Conservation (phyloP, 2,329 filamentous ascomycete species). For the Phaeophleospora eucalypticola region DNA sequence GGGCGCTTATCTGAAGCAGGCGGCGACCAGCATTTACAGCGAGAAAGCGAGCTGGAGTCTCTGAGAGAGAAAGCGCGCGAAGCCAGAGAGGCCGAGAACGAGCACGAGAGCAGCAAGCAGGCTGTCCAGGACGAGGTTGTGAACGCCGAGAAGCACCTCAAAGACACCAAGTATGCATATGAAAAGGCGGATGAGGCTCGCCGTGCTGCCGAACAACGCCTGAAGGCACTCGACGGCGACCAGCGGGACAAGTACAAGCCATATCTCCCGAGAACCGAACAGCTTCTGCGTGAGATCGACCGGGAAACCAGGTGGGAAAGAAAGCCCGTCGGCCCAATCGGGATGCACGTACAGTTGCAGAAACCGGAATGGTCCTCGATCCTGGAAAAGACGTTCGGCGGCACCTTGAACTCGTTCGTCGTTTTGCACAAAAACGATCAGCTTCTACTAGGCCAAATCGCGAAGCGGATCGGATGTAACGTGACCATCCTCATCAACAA, state of each 20-base stretch:
- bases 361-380: slow-evolving; percentile 80
- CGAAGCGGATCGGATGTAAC: slow-evolving; percentile 56
- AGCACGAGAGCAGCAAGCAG: slow-evolving; percentile 38
- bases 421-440: slow-evolving; percentile 76
- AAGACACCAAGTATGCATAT: slow-evolving; percentile 33
- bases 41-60: slow-evolving; percentile 27
- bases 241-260: slow-evolving; percentile 58
- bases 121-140: slow-evolving; percentile 34
- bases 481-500: slow-evolving; percentile 60
- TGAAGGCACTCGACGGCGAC: slow-evolving; percentile 53
- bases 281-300: slow-evolving; percentile 65
- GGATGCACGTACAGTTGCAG: slow-evolving; percentile 68
- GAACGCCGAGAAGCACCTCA: slow-evolving; percentile 29
- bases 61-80: slow-evolving; percentile 29
- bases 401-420: slow-evolving; percentile 68
- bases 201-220: slow-evolving; percentile 46
- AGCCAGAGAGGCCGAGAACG: slow-evolving; percentile 30
- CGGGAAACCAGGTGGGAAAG: slow-evolving; percentile 64
- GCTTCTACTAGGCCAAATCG: slow-evolving; percentile 60
- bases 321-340: slow-evolving; percentile 79
- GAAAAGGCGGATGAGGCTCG: slow-evolving; percentile 26
- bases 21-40: slow-evolving; percentile 64
- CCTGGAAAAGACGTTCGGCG: slow-evolving; percentile 73
- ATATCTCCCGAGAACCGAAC: slow-evolving; percentile 60
- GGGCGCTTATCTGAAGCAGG: slow-evolving; percentile 58